A percentile compares a stretch with the other conserved stretches of the same genome.
phyloP scores from a whole-genome alignment of 1,284 basidiomycete species.

The Nidula niveotomentosa region DNA sequence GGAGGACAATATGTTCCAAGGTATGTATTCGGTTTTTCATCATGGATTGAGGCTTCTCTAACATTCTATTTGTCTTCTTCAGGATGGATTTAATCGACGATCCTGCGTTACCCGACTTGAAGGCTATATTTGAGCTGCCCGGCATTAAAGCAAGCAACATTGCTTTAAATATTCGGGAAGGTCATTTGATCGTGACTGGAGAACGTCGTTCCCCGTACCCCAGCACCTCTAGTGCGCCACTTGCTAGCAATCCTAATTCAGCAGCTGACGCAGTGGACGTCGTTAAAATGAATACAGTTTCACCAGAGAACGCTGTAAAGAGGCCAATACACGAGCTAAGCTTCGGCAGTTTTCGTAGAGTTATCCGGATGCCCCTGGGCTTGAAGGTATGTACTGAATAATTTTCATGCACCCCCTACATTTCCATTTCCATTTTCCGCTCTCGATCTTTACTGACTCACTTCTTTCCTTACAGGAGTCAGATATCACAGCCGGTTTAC shows the following conservation, averaged over 20 bases:
- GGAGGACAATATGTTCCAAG: conserved; percentile 22
- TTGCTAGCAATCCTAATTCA: conserved; percentile 5
- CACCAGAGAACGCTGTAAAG: conserved; percentile 5
- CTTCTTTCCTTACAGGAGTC: conserved; percentile 24
- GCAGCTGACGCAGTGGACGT: conserved; percentile 12
- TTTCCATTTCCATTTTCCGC: conserved; percentile 3
- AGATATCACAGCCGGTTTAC: conserved; percentile 37
- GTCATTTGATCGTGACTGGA: conserved; percentile 43
- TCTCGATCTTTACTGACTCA: conserved; percentile 12
- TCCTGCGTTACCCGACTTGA: conserved; percentile 34
- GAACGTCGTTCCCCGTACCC: conserved; percentile 31
- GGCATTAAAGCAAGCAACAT: conserved; percentile 52
- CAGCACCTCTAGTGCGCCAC: conserved; percentile 1
- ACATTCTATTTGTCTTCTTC: conserved; percentile 1
- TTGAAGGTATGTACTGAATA: conserved; percentile 38
- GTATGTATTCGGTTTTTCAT: conserved; percentile 12
- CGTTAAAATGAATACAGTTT: conserved; percentile 15
- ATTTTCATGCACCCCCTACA: not conserved
- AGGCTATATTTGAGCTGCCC: conserved; percentile 55
- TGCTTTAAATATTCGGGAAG: conserved; percentile 39
- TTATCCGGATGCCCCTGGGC: conserved; percentile 42
- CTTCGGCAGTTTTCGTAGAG: conserved; percentile 50
- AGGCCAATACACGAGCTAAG: conserved; percentile 45
- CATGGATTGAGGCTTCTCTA: not conserved
- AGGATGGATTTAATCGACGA: conserved; percentile 58